Base-by-base conservation (phyloP, 768 basidiomycete species). In the Lactifluus subvellereus region DNA sequence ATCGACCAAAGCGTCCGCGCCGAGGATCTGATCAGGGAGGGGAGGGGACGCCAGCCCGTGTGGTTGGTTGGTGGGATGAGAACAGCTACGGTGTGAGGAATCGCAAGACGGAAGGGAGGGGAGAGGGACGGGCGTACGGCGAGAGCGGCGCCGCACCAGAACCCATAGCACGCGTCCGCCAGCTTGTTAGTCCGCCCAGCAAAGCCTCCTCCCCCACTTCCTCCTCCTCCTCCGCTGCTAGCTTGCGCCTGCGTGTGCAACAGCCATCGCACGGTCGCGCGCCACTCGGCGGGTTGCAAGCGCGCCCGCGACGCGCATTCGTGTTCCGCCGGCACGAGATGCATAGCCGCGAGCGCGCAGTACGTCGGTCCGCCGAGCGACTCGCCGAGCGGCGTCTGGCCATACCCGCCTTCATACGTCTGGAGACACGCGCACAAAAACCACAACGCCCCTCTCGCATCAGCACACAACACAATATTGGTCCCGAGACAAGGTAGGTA, bases 351-450 rank as follows among this genome's bases (percentile, higher is more conserved):
- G 32, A 97, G 71, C 0, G 91, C 89, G 67, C 91, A 95, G 74
- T 98, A 98, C 1, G 96, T 97, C 18, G 94, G 90, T 7, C 96
- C 96, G 20, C 95, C 94, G 94, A 94, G 86, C 4, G 94, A 88
- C 75, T 99, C 96, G 48, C 86, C 82, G 49, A 79, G 82, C 0
- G 93, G 87, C 2, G 82, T 78, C 70, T 94, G 90, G 0, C 91
- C 93, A 68, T 90, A 99, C 0, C 92, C 95, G 14, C 94, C 94
- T 79, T 97, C 94, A 70, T 94, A 91, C 3, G 87, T 86, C 95
- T 98, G 13, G 38, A 11, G 11, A 38, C 6, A 38, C 6, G 11
- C 38, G 38, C 38, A 7, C 35, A 37, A 40, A 14, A 4, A 38
- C 6, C 37, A 38, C 37, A 1, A 42, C 7, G 6, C n/a, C n/a